phyloP scores from a whole-genome alignment of 2,329 filamentous ascomycete genomes.

The Teratosphaeria zuluensis region DNA sequence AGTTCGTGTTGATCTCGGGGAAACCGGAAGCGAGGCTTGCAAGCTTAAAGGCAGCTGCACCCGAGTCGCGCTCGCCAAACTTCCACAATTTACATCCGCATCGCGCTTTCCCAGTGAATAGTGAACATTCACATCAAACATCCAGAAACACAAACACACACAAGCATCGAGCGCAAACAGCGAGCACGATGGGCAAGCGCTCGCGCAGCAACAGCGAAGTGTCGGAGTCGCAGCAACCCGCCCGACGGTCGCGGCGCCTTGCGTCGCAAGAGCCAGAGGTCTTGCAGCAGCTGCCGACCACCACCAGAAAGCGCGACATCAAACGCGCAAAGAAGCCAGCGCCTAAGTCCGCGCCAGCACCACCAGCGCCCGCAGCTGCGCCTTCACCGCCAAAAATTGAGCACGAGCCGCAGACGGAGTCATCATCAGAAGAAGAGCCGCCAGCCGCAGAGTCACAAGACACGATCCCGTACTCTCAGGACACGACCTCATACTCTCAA shows the following conservation, averaged over 20 bases:
- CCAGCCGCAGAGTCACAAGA: neutral
- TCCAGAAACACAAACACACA: neutral
- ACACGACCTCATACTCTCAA: too few relatives aligned
- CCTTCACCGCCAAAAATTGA: neutral
- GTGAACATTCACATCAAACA: neutral
- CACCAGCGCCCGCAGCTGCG: too few relatives aligned
- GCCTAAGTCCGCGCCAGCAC: neutral
- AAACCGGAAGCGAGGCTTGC: neutral
- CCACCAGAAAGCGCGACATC: neutral
- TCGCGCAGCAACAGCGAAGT: neutral
- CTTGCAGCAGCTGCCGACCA: neutral
- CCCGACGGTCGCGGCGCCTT: neutral
- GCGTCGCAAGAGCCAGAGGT: conserved; percentile 1
- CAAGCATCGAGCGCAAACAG: neutral
- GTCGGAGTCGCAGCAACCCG: neutral
- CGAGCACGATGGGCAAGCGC: neutral
- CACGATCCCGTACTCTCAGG: neutral
- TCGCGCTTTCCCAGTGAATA: neutral
- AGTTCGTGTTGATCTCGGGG: neutral
- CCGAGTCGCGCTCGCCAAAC: neutral
- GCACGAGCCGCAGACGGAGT: neutral
- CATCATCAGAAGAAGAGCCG: neutral
- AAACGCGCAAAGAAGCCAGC: neutral
- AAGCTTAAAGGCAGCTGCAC: neutral
- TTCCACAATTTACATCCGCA: neutral